A percentile compares a stretch with the other conserved stretches of the same genome.
Evolutionary conservation across 352 stramenopile genomes (phyloP).

Genomic region (Lagenidium giganteum): DNA sequence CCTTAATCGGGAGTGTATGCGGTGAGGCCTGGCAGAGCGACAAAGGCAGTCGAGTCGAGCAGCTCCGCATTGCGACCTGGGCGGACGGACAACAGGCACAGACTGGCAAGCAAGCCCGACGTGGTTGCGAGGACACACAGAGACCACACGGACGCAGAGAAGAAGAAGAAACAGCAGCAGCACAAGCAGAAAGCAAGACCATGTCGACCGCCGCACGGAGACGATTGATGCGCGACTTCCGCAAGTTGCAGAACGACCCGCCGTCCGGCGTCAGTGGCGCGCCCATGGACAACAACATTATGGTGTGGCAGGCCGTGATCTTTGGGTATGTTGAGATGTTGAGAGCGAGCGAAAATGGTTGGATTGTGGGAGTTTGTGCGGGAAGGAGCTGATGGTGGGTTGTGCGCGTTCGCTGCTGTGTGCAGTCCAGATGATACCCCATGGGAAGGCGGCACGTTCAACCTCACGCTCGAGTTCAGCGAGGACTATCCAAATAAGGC

Average conservation of each 20-base stretch:
- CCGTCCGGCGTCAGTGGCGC: slow-evolving; percentile 95
- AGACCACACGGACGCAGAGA: slow-evolving; percentile 9
- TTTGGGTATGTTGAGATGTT: slow-evolving; percentile 58
- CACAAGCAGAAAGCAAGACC: slow-evolving; percentile 1
- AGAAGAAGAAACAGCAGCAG: slow-evolving; percentile 4
- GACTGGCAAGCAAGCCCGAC: too few relatives aligned
- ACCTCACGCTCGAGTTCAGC: slow-evolving; percentile 98
- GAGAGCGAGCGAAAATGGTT: too few relatives aligned
- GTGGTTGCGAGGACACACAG: too few relatives aligned
- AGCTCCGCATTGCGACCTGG: too few relatives aligned
- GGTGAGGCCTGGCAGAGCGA: too few relatives aligned
- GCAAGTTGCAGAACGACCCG: slow-evolving; percentile 97
- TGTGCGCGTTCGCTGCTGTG: slow-evolving; percentile 27
- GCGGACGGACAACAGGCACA: too few relatives aligned
- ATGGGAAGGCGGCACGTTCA: slow-evolving; percentile 98
- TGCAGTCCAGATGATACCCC: slow-evolving; percentile 97
- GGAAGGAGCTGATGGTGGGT: too few relatives aligned
- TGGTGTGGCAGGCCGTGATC: slow-evolving; percentile 94
- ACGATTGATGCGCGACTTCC: slow-evolving; percentile 97
- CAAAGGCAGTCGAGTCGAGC: too few relatives aligned
- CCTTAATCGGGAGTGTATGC: too few relatives aligned
- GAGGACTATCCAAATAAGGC: slow-evolving; percentile 99
- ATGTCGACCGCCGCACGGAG: slow-evolving; percentile 95
- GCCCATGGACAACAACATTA: slow-evolving; percentile 99
- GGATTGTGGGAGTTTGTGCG: too few relatives aligned